These are phyloP conservation scores for Trichoderma reesei DNA, from an alignment of 495 filamentous ascomycete genomes.

Conservation along the genomic window DNA sequence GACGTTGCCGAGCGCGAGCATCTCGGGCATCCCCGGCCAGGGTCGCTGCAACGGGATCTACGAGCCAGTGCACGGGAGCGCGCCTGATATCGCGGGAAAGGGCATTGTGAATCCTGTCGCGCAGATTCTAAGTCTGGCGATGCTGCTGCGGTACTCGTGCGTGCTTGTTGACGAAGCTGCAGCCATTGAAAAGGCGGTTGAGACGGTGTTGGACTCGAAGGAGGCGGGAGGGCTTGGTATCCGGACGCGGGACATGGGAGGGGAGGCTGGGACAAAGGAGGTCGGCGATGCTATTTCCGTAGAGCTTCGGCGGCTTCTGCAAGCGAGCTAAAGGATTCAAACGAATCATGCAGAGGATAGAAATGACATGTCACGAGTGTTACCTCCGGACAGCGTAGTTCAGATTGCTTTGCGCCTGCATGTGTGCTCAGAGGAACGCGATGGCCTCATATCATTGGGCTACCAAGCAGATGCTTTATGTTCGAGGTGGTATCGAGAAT, in stretches of 20 bases:
- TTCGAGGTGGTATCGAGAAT: no score
- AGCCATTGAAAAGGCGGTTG: slow-evolving; percentile 43
- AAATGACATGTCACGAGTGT: no score
- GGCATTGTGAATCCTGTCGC: slow-evolving; percentile 25
- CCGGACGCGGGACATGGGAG: slow-evolving; percentile 46
- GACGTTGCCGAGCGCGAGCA: slow-evolving; percentile 39
- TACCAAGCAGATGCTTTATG: no score
- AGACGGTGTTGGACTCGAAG: slow-evolving; percentile 32
- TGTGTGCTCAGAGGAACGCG: no score
- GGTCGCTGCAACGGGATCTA: slow-evolving; percentile 33
- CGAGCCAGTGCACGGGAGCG: slow-evolving; percentile 27
- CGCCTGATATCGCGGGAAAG: slow-evolving; percentile 34
- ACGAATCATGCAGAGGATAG: no score
- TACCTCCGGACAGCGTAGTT: no score
- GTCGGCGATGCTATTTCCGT: slow-evolving; percentile 36
- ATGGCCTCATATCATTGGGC: no score
- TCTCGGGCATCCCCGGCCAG: slow-evolving; percentile 42
- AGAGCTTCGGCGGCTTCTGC: background rate
- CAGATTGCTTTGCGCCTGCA: no score
- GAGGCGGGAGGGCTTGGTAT: slow-evolving; percentile 35
- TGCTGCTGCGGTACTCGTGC: slow-evolving; percentile 50
- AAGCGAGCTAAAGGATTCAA: background rate
- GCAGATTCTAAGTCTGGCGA: slow-evolving; percentile 30
- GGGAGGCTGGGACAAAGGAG: slow-evolving; percentile 39
- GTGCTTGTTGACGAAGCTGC: slow-evolving; percentile 39